phyloP scores from a whole-genome alignment of 257 asterid species.

The Solanum virginianum region DNA sequence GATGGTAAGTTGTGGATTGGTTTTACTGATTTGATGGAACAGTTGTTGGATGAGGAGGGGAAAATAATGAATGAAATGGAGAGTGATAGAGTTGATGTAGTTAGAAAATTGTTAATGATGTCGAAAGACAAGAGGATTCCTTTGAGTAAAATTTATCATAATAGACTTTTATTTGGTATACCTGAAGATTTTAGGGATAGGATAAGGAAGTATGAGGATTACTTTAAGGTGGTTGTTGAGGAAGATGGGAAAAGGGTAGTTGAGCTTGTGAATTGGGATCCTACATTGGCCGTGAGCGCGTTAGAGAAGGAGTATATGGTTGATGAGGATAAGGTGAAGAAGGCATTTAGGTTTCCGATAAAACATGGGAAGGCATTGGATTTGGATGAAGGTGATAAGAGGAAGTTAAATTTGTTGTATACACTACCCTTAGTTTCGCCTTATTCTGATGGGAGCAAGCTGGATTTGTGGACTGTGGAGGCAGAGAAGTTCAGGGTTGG shows the following conservation, averaged over 20 bases:
- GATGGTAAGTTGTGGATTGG: slow-evolving; percentile 84
- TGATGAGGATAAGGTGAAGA: slow-evolving; percentile 75
- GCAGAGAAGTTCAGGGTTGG: slow-evolving; percentile 92
- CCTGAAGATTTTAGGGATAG: slow-evolving; percentile 81
- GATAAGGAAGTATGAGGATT: slow-evolving; percentile 46
- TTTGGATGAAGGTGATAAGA: slow-evolving; percentile 53
- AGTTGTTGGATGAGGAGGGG: slow-evolving; percentile 30
- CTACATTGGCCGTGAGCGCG: slow-evolving; percentile 53
- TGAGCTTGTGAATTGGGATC: slow-evolving; percentile 77
- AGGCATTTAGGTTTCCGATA: slow-evolving; percentile 58
- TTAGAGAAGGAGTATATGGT: slow-evolving; percentile 60
- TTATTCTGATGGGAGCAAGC: slow-evolving; percentile 66
- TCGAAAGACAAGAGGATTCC: slow-evolving; percentile 49
- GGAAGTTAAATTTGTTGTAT: slow-evolving; percentile 72
- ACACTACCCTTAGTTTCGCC: slow-evolving; percentile 91
- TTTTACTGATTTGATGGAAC: slow-evolving; percentile 59
- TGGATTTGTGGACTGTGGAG: slow-evolving; percentile 83
- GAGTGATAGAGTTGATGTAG: slow-evolving; percentile 36
- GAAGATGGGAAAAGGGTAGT: slow-evolving; percentile 60
- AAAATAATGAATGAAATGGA: slow-evolving; percentile 30
- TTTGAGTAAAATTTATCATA: slow-evolving; percentile 70
- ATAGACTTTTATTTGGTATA: slow-evolving; percentile 64
- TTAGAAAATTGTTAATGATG: slow-evolving; percentile 79
- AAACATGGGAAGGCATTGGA: slow-evolving; percentile 67
- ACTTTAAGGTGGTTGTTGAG: slow-evolving; percentile 41